Base-by-base conservation (phyloP, 192 early-diverging fungal genomes). In the Backusella liffmaniae region DNA sequence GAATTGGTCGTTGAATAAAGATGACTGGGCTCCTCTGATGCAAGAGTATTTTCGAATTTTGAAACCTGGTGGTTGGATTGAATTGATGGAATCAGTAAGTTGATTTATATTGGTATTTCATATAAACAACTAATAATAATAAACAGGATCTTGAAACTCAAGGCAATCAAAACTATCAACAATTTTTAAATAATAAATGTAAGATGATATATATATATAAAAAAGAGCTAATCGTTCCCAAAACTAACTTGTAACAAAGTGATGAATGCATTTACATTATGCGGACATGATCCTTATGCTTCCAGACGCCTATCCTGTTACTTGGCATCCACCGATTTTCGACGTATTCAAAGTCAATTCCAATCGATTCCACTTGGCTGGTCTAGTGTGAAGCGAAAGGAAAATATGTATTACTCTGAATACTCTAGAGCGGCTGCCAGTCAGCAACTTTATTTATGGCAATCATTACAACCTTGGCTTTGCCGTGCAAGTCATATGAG, bases 11-110 rank as follows among this genome's bases (percentile, higher is more conserved):
- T 77, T 80, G 16, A 74, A 78, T 15, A 32, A 32, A 21, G 35
- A 46, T 12, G 69, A 80, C 69, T 83, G 78, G 78, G 34, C 26
- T 4, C 26, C 53, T 0, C 35, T 74, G 42, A 70, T 83, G 26
- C 30, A 46, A 13, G 78, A 83, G 49, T 70, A 75, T 53, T 29
- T 73, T 15, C 41, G 79, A n/a, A 70, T 80, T 21, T 67, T 76
- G 26, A 79, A 80, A 62, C 79, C 78, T 23, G 82, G 82, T 2
- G 78, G 82, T 41, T 77, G 70, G 67, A 41, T 83, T 23, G 82
- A 83, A 39, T 77, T 83, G 29, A 44, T 41, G 29, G 70, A 71
- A 12, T 41, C 73, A 15, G 70, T 69, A 69, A 41, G 37, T 69
- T 12, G 21, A 8, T 7, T 53, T 62, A 26, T 29, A 62, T 32